Evolutionary conservation across 2,329 filamentous ascomycete genomes (phyloP), one percentile per base, ranked within the genome.

Genomic region (Aspergillus hiratsukae): DNA sequence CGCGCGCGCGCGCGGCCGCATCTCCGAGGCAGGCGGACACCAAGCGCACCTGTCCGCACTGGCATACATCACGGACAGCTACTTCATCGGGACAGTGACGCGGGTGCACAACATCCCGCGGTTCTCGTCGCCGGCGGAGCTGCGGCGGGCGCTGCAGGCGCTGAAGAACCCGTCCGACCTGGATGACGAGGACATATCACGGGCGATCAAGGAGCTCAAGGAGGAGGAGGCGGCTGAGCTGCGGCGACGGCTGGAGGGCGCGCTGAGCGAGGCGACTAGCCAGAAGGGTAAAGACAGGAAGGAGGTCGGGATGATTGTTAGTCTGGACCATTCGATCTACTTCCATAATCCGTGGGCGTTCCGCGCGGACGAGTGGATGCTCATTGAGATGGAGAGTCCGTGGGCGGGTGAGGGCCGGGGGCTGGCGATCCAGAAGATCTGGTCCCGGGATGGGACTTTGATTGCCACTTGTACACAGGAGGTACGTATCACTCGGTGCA

Each of bases 31-130:
- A 3, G 90, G 90, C 21, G 90, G 91, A 1, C 84, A 87, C 61
- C 83, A 88, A 66, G 90, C 91, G 10, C 92, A 97, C 70, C 79
- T 97, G 37, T 88, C 84, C 40, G 94, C 94, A 8, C 80, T 99
- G 59, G 93, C 93, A 25, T 99, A 97, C 77, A 89, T 97, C 78
- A 90, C 87, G 27, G 93, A 97, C 75, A 89, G 84, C 69, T 94
- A 90, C 77, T 97, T 99, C 75, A 92, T 97, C 72, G 92, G 90
- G 41, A 97, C 92, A 1, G 85, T 97, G 7, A 81, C 87, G 28
- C 85, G 90, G 21, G 87, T 92, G 54, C 92, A 97, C 73, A 82
- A 85, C 55, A 81, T 97, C 37, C 92, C 89, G 83, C 82, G 89
- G 14, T 90, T 89, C 70, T 84, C 82, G 1, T 81, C 77, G 11